A percentile compares a stretch with the other conserved stretches of the same genome.
phyloP scores from a whole-genome alignment of 106 monocot species.

The Phalaenopsis equestris region DNA sequence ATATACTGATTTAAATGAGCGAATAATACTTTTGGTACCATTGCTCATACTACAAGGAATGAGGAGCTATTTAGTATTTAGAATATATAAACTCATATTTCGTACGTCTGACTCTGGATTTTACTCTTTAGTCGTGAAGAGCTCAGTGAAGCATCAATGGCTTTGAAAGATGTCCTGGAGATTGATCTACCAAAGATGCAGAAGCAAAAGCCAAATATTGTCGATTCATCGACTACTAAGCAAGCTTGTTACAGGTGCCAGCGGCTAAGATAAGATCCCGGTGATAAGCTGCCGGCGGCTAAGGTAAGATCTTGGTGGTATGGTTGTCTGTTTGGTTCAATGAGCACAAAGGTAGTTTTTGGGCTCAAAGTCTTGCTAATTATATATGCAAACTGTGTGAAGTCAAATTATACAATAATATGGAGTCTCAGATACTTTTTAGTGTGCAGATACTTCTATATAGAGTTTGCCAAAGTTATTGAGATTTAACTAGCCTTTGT shows the following conservation, averaged over 20 bases:
- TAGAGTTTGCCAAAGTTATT: no score
- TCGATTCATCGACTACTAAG: slow-evolving; percentile 14
- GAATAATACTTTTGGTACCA: no score
- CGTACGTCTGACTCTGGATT: background rate
- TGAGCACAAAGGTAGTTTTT: no score
- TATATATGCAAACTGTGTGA: no score
- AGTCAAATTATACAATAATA: no score
- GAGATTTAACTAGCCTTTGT: no score
- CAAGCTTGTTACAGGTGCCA: slow-evolving; percentile 71
- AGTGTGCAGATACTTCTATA: no score
- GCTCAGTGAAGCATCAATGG: slow-evolving; percentile 75
- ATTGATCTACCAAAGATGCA: slow-evolving; percentile 72
- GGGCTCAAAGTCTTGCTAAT: no score
- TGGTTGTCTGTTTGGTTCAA: no score
- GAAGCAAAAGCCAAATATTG: slow-evolving; percentile 24
- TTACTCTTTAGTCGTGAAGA: slow-evolving; percentile 56
- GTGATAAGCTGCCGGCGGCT: slow-evolving; percentile 32
- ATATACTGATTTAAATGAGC: no score
- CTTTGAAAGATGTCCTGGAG: slow-evolving; percentile 56
- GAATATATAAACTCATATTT: background rate
- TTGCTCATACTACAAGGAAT: no score
- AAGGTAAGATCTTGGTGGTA: background rate
- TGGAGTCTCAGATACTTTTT: no score
- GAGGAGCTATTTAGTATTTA: background rate
- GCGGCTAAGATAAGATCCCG: background rate